Evolutionary conservation across 345 rosid species (phyloP), one percentile per base, ranked within the genome.

Genomic region (Citrus cavaleriei): DNA sequence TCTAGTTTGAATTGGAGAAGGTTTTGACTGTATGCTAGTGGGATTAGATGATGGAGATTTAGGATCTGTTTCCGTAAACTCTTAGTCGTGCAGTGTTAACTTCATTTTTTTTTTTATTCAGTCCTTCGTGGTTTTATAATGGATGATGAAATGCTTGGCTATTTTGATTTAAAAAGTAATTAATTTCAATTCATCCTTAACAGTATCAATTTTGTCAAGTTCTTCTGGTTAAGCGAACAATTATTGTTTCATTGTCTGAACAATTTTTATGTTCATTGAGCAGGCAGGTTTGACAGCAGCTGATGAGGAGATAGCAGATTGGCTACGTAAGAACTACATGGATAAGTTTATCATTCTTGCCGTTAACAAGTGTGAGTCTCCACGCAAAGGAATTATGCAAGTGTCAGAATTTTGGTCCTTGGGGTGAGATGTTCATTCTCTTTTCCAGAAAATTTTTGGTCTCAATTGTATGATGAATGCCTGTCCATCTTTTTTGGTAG

Each of bases 281-380:
- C 95, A 93, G 98, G 88, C 92, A 76, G 98, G 99, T 74, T 88
- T 89, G 77, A 89, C 93, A 67, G 92, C 95, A 68, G 93, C 93
- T 58, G 98, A 95, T 85, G 88, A 89, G 83, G 99, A 95, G 86
- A 92, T 95, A 84, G 91, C 97, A 64, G 97, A 93, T 79, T 95
- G 99, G 99, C 85, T 95, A 75, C 90, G 98, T 51, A 95, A 89
- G 89, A 85, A 92, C 82, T 91, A 90, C 85, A 91, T 94, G n/a
- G 83, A 86, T 83, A 93, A 95, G 83, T 72, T 70, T 74, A 81
- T 93, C 81, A 76, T 95, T 74, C 93, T 95, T 28, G 93, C 95
- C 10, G 99, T 95, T 63, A 93, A 95, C 82, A 95, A 95, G 85
- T 95, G 99, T 87, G 99, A 95, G 82, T 95, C 98, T 59, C 97